Evolutionary conservation across 768 basidiomycete species (phyloP).

Genomic region (Terana coerulea): DNA sequence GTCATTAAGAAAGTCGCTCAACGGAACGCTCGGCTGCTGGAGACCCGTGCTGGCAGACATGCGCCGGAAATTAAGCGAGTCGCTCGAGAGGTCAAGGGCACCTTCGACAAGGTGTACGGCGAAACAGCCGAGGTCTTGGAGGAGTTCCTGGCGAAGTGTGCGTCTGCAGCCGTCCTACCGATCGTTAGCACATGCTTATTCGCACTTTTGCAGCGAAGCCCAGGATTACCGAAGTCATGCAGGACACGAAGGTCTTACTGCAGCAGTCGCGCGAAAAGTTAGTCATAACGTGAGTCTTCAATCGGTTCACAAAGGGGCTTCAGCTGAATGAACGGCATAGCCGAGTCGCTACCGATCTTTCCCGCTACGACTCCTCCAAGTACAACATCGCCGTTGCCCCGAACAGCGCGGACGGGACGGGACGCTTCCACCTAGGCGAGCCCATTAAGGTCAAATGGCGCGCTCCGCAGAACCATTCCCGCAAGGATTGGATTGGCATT

Average conservation of each 20-base stretch:
- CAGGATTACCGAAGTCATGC: conserved; percentile 81
- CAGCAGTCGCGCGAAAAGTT: conserved; percentile 89
- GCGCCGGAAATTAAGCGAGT: conserved; percentile 78
- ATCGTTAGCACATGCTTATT: background rate
- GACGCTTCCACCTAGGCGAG: conserved; percentile 86
- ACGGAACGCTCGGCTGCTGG: conserved; percentile 74
- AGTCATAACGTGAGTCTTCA: conserved; percentile 76
- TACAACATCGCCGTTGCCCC: conserved; percentile 68
- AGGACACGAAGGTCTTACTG: conserved; percentile 88
- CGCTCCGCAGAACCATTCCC: conserved; percentile 81
- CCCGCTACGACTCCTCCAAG: conserved; percentile 72
- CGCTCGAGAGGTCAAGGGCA: conserved; percentile 90
- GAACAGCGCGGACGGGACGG: conserved; percentile 45
- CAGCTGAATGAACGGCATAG: conserved; percentile 30
- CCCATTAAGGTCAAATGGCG: conserved; percentile 84
- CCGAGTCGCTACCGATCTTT: conserved; percentile 79
- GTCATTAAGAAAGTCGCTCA: conserved; percentile 93
- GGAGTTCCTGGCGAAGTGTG: conserved; percentile 89
- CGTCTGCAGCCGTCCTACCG: background rate
- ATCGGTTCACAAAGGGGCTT: background rate
- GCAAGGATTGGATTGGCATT: conserved; percentile 95
- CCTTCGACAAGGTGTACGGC: conserved; percentile 93
- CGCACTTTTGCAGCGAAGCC: conserved; percentile 76
- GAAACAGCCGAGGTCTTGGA: conserved; percentile 92
- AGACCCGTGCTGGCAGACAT: conserved; percentile 74